Evolutionary conservation across 2,329 filamentous ascomycete species (phyloP).

Genomic region (Fusarium mexicanum): DNA sequence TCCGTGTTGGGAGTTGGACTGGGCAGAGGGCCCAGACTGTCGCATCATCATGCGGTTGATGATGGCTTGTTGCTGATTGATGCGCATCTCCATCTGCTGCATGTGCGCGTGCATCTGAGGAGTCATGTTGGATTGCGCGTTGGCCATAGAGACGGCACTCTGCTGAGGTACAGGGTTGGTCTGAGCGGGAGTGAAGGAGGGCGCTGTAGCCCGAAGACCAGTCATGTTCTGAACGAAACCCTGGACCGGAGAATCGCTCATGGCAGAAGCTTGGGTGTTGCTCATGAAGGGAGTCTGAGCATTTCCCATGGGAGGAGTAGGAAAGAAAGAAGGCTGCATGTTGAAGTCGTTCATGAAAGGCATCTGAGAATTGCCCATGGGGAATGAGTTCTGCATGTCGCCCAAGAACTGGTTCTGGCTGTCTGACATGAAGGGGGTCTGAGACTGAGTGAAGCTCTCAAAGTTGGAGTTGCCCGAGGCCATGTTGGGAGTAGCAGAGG

Average conservation of each 20-base stretch:
- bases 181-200: neutral
- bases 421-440: neutral
- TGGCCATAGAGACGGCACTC: neutral
- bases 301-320: neutral
- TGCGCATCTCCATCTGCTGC: neutral
- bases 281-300: neutral
- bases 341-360: neutral
- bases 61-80: neutral
- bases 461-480: neutral
- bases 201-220: neutral
- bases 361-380: neutral
- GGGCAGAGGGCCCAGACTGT: neutral
- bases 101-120: neutral
- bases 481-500: neutral
- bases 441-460: neutral
- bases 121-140: neutral
- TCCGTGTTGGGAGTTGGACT: neutral
- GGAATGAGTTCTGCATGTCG: neutral
- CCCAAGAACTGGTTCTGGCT: neutral
- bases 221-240: neutral
- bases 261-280: neutral
- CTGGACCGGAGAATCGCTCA: neutral
- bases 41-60: neutral
- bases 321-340: neutral
- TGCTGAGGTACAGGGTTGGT: neutral